Conservation (phyloP, 305 asterid species). For the Andrographis paniculata region DNA sequence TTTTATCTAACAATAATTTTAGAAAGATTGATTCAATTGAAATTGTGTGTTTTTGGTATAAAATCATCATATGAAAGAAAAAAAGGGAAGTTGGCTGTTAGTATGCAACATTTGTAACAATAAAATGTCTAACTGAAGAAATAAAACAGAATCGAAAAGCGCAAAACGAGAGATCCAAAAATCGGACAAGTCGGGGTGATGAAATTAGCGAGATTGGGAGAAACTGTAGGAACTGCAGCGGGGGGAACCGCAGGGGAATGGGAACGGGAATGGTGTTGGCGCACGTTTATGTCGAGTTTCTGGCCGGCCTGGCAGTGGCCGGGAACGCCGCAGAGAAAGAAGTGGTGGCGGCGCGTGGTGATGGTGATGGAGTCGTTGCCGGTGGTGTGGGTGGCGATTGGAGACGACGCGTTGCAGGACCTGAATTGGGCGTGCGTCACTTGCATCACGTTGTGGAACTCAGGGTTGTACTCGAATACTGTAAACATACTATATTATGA, state of each 20-base stretch:
- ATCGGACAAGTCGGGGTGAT: constrained; percentile 25
- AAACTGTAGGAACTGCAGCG: constrained; percentile 38
- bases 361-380: constrained; percentile 78
- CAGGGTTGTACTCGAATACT: constrained; percentile 70
- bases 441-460: constrained; percentile 88
- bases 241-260: constrained; percentile 24
- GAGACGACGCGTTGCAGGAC: constrained; percentile 65
- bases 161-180: constrained; percentile 20
- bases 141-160: constrained; percentile 20
- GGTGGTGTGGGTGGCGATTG: constrained; percentile 65
- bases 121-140: constrained; percentile 6
- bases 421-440: constrained; percentile 50
- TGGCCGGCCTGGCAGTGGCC: constrained; percentile 91
- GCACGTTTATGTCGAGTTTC: constrained; percentile 69
- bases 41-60: too few relatives aligned
- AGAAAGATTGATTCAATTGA: too few relatives aligned
- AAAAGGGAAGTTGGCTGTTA: too few relatives aligned
- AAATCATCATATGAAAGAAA: too few relatives aligned
- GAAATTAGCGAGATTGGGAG: constrained; percentile 28
- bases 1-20: too few relatives aligned
- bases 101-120: too few relatives aligned
- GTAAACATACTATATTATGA: background rate
- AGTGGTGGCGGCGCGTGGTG: constrained; percentile 58
- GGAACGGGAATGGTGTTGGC: constrained; percentile 29
- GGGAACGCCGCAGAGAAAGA: constrained; percentile 72